These are phyloP conservation scores for Xylariales sp. DNA, from an alignment of 2,329 filamentous ascomycete genomes.

Conservation along the genomic window DNA sequence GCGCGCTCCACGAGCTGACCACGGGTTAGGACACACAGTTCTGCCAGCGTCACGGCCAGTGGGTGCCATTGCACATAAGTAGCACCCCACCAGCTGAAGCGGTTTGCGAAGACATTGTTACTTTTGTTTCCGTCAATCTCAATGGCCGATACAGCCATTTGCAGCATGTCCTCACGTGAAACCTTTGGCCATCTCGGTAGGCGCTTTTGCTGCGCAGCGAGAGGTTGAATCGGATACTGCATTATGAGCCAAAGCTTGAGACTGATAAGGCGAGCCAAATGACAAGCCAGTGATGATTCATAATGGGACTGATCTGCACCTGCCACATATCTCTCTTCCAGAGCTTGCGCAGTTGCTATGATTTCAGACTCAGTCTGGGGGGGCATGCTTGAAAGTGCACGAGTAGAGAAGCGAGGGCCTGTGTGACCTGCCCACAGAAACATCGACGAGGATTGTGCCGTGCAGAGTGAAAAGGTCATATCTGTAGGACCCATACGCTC, in stretches of 20 bases:
- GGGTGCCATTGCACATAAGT: conserved; percentile 53
- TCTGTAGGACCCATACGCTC: conserved; percentile 34
- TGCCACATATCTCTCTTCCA: conserved; percentile 35
- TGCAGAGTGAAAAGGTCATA: conserved; percentile 34
- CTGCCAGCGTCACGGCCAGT: conserved; percentile 46
- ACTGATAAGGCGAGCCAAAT: conserved; percentile 36
- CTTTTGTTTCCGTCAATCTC: conserved; percentile 30
- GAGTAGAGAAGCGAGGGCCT: conserved; percentile 10
- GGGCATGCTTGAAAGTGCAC: too few species aligned
- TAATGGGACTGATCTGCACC: conserved; percentile 27
- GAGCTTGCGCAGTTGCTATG: conserved; percentile 30
- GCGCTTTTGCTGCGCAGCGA: conserved; percentile 2
- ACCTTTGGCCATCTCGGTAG: conserved; percentile 15
- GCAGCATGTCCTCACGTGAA: conserved; percentile 37
- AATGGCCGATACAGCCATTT: conserved; percentile 42
- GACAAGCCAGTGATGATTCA: conserved; percentile 31
- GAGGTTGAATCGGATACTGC: conserved; percentile 39
- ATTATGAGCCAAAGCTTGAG: conserved; percentile 42
- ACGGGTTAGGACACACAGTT: conserved; percentile 43
- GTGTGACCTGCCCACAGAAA: conserved; percentile 34
- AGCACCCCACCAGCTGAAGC: conserved; percentile 43
- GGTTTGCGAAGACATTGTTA: conserved; percentile 26
- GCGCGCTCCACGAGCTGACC: conserved; percentile 42
- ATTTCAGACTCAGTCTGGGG: conserved; percentile 32
- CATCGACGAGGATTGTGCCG: conserved; percentile 32